Evolutionary conservation across 2,329 filamentous ascomycete genomes (phyloP), one percentile per base, ranked within the genome.

Genomic region (Ophiocordyceps camponoti-saundersi): DNA sequence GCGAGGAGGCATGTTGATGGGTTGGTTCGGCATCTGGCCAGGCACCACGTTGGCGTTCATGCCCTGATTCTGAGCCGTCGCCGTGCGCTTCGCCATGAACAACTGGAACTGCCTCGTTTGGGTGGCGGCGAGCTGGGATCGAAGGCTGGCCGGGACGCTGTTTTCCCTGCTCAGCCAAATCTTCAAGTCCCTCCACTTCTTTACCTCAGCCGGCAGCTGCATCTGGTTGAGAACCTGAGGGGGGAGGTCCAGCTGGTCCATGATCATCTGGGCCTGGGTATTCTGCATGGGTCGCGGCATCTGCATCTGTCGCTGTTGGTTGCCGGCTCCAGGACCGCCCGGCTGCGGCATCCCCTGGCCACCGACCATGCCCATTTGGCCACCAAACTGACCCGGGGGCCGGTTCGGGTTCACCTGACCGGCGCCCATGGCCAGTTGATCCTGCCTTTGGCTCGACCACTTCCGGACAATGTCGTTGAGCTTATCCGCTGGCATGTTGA

Each of bases 171-270:
- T 50, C 4, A 70, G 51, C 65, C 66, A 72, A 2, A 53, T 48
- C 53, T 68, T 69, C 12, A 73, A 56, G 3, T 71, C 67, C 16
- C 59, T 59, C 71, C 71, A 74, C 50, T 69, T 73, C 56, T 70
- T 71, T 6, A 70, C 53, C 0, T 72, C 67, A 0, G 59, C 53
- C 2, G 68, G 67, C 3, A 70, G 48, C 20, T 56, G 56, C 3
- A 62, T 54, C 15, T 59, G 53, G 15, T 20, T 49, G 10, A 65
- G 50, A 6, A 70, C 52, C 15, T 59, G 56, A 2, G 55, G 52
- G 1, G 69, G 69, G 1, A 75, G 50, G 12, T 73, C 70, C 66
- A 73, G 66, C 11, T 53, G 60, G 49, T 73, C 70, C 66, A 73
- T 72, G 48, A 67, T 56, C 1, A 52, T 49, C 44, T 65, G 60